Evolutionary conservation across 2,329 filamentous ascomycete species (phyloP), one percentile per base, ranked within the genome.

Genomic region (Dothideomycetidae sp.): DNA sequence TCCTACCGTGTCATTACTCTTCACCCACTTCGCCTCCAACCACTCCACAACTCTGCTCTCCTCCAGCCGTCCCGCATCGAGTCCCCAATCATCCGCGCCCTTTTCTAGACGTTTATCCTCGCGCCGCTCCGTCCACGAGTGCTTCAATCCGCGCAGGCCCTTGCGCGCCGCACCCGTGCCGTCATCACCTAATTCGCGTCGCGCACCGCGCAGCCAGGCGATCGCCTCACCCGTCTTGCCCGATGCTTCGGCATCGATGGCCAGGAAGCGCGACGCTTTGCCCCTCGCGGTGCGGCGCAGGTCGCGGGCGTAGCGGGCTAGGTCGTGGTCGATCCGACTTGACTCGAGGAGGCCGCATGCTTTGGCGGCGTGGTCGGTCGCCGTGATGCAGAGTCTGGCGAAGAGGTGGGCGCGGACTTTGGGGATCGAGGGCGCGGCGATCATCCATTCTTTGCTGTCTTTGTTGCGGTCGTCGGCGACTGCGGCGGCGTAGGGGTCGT

Each of bases 401-500:
- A 92, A 92, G 2, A 98, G 67, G 51, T 92, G 78, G 5, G 84
- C 84, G 32, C 88, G 76, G 12, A 93, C 85, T 53, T 88, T 86
- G 18, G 85, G 81, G 33, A 94, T 82, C 35, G 84, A 75, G 1
- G 88, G 84, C 0, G 84, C 73, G 50, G 81, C 83, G 57, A 90
- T 92, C 85, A 96, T 96, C 88, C 88, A 98, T 47, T 96, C 88
- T 43, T 73, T 84, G 56, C 86, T 84, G 47, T 78, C 75, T 37
- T 78, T 73, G 53, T 93, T 92, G 33, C 86, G 71, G 40, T 78
- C 74, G 50, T 93, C 82, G 1, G 84, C 75, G 2, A 93, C 78
- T 5, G 78, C 72, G 2, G 80, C 76, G 1, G 88, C 80, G 52
- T 94, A 96, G 0, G 88, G 85, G 51, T 98, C 90, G 53, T 96